Evolutionary conservation across 225 moss, liverwort and hornwort genomes (phyloP).

Genomic region (Physcomitrellopsis africana): DNA sequence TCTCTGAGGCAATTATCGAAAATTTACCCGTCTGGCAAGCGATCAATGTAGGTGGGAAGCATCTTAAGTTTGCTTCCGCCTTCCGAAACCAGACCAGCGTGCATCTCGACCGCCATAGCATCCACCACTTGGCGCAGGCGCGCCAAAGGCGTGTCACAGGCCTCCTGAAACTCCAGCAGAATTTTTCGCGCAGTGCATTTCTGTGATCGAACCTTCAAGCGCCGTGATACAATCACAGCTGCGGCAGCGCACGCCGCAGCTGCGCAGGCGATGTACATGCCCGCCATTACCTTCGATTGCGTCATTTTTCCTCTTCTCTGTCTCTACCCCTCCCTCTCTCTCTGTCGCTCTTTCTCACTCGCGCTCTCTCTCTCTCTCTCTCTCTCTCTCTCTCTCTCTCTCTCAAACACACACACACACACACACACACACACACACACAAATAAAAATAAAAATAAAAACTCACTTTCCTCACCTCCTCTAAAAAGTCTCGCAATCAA

Average conservation of each 20-base stretch:
- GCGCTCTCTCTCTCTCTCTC: background rate
- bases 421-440: too few species aligned
- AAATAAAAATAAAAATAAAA: too few species aligned
- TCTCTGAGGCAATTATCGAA: background rate
- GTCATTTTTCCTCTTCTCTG: constrained; percentile 7
- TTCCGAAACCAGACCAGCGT: constrained; percentile 48
- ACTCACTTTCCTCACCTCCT: too few species aligned
- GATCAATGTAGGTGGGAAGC: constrained; percentile 58
- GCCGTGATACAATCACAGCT: constrained; percentile 31
- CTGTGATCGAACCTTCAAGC: constrained; percentile 27
- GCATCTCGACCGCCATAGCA: constrained; percentile 49
- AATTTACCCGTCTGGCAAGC: constrained; percentile 38
- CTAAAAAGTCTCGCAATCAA: too few species aligned
- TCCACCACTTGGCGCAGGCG: constrained; percentile 40
- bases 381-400: background rate
- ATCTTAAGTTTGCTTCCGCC: constrained; percentile 47
- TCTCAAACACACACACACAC: too few species aligned
- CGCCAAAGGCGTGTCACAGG: background rate
- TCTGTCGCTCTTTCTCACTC: too few species aligned
- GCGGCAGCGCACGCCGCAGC: constrained; percentile 36
- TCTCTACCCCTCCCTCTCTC: background rate
- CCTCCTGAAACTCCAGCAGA: constrained; percentile 38
- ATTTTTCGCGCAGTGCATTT: constrained; percentile 18
- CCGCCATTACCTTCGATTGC: constrained; percentile 25
- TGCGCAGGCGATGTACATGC: constrained; percentile 32